These are phyloP conservation scores for Capronia epimyces DNA, from an alignment of 2,329 filamentous ascomycete species.

Conservation along the genomic window DNA sequence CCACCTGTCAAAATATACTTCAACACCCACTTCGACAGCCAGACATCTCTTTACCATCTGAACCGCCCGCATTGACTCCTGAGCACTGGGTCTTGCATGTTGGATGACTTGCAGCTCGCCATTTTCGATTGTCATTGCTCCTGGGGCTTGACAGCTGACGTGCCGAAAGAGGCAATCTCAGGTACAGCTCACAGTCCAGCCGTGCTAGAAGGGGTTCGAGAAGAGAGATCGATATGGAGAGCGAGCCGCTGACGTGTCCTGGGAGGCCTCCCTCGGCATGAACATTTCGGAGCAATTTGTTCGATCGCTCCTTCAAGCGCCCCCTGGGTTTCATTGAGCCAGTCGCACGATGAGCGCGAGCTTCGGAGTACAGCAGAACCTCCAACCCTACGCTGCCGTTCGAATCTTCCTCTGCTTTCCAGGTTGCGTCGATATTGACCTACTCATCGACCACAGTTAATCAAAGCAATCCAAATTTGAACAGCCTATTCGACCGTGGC, in stretches of 20 bases:
- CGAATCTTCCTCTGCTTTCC: not conserved
- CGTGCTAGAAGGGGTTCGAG: not conserved
- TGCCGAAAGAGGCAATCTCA: constrained; percentile 1
- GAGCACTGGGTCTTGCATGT: constrained; percentile 2
- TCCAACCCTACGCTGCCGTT: no score
- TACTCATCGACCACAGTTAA: not conserved
- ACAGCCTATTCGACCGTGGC: not conserved
- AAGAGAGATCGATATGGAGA: not conserved
- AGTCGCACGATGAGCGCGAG: not conserved
- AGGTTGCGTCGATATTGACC: not conserved
- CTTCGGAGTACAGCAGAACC: no score
- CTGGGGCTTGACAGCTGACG: constrained; percentile 7
- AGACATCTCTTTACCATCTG: constrained; percentile 1
- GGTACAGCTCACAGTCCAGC: not conserved
- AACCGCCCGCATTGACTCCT: constrained; percentile 6
- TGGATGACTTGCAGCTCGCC: not conserved
- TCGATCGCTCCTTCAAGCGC: not conserved
- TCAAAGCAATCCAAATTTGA: not conserved
- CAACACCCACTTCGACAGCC: constrained; percentile 1
- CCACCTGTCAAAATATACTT: constrained; percentile 5
- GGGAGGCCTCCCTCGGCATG: not conserved
- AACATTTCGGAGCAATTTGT: not conserved
- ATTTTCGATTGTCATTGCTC: constrained; percentile 7
- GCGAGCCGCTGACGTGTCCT: not conserved
- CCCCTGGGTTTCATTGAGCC: not conserved